Evolutionary conservation across 1,284 basidiomycete species (phyloP).

Genomic region (Tausonia pullulans): DNA sequence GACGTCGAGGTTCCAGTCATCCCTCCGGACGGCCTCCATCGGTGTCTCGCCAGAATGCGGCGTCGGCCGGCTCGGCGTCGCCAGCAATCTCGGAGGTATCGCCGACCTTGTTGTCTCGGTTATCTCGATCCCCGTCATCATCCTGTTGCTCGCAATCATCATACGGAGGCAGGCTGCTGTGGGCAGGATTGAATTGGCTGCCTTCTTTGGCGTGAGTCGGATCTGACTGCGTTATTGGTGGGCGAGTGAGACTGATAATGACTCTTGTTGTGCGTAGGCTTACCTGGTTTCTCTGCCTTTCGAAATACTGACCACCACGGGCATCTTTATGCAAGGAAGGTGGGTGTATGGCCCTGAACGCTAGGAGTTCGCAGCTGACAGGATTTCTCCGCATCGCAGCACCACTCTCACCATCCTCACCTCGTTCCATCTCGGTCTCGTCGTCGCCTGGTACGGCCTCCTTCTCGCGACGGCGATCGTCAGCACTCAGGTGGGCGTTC

Average conservation of each 20-base stretch:
- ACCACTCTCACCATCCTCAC: conserved; percentile 56
- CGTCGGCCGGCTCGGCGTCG: conserved; percentile 26
- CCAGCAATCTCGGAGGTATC: conserved; percentile 30
- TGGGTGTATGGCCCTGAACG: neutral
- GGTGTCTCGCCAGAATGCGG: conserved; percentile 30
- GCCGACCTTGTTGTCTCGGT: conserved; percentile 28
- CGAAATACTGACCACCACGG: conserved; percentile 64
- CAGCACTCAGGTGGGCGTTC: conserved; percentile 53
- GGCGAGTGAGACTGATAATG: neutral
- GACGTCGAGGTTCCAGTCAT: conserved; percentile 22
- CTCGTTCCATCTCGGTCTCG: conserved; percentile 54
- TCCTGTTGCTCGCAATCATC: conserved; percentile 21
- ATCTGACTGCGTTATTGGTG: neutral
- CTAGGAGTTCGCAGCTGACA: neutral
- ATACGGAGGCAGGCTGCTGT: conserved; percentile 28
- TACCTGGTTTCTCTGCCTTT: conserved; percentile 63
- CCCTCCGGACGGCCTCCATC: conserved; percentile 14
- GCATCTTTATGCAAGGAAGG: conserved; percentile 52
- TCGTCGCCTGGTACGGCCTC: conserved; percentile 62
- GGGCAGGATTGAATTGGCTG: conserved; percentile 27
- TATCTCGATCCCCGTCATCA: conserved; percentile 24
- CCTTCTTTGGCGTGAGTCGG: conserved; percentile 26
- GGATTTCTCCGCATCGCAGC: neutral
- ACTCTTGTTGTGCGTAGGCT: conserved; percentile 27
- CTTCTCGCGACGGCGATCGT: conserved; percentile 66